phyloP scores from a whole-genome alignment of 1,139 yeast genomes.

The Kodamaea suecica region DNA sequence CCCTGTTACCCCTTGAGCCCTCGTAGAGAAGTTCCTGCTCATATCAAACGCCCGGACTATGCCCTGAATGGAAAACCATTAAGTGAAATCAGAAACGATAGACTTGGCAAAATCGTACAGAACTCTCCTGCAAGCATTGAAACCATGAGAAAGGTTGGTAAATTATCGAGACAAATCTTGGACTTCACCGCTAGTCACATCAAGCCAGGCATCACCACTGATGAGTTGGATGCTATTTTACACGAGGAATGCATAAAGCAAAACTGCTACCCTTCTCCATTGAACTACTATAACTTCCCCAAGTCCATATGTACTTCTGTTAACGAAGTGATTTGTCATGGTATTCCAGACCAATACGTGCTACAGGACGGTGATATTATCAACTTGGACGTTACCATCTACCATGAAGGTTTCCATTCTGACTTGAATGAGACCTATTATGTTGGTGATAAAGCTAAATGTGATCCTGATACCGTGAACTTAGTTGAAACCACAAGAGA shows the following conservation, averaged over 20 bases:
- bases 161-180: constrained; percentile 79
- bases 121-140: constrained; percentile 64
- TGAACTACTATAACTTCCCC: constrained; percentile 92
- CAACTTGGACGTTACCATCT: constrained; percentile 85
- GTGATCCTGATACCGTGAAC: constrained; percentile 72
- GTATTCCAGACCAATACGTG: constrained; percentile 87
- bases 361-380: constrained; percentile 92
- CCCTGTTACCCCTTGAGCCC: constrained; percentile 82
- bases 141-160: constrained; percentile 69
- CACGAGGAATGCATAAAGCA: constrained; percentile 88
- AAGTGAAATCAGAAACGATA: constrained; percentile 70
- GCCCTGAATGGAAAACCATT: constrained; percentile 77
- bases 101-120: constrained; percentile 63
- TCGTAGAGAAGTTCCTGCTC: constrained; percentile 66
- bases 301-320: constrained; percentile 91
- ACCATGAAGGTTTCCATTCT: constrained; percentile 85
- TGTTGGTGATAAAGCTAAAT: constrained; percentile 85
- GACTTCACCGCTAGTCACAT: constrained; percentile 84
- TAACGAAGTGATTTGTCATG: constrained; percentile 95
- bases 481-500: constrained; percentile 95
- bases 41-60: constrained; percentile 79
- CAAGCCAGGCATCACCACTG: constrained; percentile 89
- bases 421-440: constrained; percentile 96
- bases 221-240: constrained; percentile 81
- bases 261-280: constrained; percentile 91